phyloP scores from a whole-genome alignment of 2,329 filamentous ascomycete species.

The Neurospora crassa region DNA sequence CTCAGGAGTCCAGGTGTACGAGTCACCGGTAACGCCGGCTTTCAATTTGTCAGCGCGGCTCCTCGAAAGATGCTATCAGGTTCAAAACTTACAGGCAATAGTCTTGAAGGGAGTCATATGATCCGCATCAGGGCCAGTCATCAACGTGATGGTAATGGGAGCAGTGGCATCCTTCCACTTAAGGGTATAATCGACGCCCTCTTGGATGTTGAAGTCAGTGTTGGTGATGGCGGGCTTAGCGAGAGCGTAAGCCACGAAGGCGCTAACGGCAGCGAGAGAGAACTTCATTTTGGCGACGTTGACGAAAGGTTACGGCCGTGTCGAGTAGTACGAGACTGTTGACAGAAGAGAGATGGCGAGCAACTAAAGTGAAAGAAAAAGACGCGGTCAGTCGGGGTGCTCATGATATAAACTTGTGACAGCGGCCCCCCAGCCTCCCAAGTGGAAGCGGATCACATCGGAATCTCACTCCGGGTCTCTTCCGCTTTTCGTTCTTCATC shows the following conservation, averaged over 20 bases:
- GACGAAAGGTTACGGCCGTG: slow-evolving; percentile 3
- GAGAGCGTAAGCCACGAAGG: slow-evolving; percentile 24
- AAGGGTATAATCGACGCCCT: slow-evolving; percentile 33
- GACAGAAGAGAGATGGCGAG: slow-evolving; percentile 7
- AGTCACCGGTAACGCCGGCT: slow-evolving; percentile 26
- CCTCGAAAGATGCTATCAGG: background rate
- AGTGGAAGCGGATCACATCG: background rate
- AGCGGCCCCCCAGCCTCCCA: background rate
- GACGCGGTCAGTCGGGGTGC: background rate
- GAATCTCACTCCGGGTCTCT: background rate
- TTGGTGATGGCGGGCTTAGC: slow-evolving; percentile 24
- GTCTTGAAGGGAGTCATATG: slow-evolving; percentile 27
- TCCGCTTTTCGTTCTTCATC: background rate
- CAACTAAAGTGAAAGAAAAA: background rate
- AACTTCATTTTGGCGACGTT: slow-evolving; percentile 31
- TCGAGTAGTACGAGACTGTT: slow-evolving; percentile 10
- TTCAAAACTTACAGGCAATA: slow-evolving; percentile 26
- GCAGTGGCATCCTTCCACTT: slow-evolving; percentile 32
- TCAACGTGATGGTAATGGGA: slow-evolving; percentile 32
- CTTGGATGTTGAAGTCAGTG: slow-evolving; percentile 21
- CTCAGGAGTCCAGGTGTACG: slow-evolving; percentile 30
- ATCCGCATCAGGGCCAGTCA: slow-evolving; percentile 24
- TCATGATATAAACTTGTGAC: background rate
- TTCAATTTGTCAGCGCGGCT: background rate
- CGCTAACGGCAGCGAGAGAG: slow-evolving; percentile 25